A percentile compares a stretch with the other conserved stretches of the same genome.
Conservation (phyloP, 306 rosid species). For the Castanea crenata region DNA sequence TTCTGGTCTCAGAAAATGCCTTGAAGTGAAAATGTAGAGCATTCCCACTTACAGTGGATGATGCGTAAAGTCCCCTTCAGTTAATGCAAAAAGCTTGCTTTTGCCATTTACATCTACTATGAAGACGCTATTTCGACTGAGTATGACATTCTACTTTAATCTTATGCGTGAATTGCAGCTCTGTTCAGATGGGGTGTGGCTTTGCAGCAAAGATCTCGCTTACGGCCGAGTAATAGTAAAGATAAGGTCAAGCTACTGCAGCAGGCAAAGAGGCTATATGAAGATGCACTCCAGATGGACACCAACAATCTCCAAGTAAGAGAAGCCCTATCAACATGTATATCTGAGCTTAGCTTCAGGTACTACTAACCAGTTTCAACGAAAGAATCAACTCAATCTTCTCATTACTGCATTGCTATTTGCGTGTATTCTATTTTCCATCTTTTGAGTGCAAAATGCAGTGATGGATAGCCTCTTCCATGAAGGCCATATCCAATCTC, state of each 20-base stretch:
- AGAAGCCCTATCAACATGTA: slow-evolving; percentile 69
- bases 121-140: neutral
- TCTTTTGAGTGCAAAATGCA: neutral
- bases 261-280: slow-evolving; percentile 82
- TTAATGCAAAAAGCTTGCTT: neutral
- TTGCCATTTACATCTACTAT: neutral
- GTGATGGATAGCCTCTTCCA: neutral
- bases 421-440: neutral
- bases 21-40: neutral
- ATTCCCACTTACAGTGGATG: neutral
- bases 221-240: slow-evolving; percentile 74
- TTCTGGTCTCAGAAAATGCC: neutral
- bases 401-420: neutral
- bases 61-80: neutral
- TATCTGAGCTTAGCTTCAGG: slow-evolving; percentile 62
- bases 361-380: slow-evolving; percentile 26
- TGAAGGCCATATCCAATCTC: no score
- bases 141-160: slow-evolving; percentile 5
- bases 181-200: slow-evolving; percentile 86
- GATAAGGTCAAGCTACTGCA: slow-evolving; percentile 80
- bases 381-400: slow-evolving; percentile 9
- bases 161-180: slow-evolving; percentile 47
- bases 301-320: slow-evolving; percentile 65
- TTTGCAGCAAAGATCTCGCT: slow-evolving; percentile 86
- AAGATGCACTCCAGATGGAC: slow-evolving; percentile 79